Evolutionary conservation across 768 basidiomycete species (phyloP), one percentile per base, ranked within the genome.

Genomic region (Xerocomus potaroensis): DNA sequence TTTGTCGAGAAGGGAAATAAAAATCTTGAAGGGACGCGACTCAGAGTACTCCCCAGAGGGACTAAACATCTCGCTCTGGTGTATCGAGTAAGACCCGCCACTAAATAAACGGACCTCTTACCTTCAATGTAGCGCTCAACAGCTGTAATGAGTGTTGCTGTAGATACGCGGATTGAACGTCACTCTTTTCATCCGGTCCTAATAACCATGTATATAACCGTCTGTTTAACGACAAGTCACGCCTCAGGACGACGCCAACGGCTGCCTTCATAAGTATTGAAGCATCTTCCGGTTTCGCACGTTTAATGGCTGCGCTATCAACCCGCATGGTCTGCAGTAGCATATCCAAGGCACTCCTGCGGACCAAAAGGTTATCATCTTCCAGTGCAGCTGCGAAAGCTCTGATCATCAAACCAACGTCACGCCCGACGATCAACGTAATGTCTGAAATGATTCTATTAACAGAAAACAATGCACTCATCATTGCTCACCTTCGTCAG

Each of bases 151-250:
- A 80, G 63, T 95, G 69, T 24, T 75, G 61, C 45, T 72, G 77
- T 56, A 95, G 72, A 64, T 90, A 89, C 8, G 65, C 72, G 21
- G 86, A 70, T 61, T 96, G 95, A 27, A 69, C 68, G n/a, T 89
- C 81, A 45, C 78, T 76, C 50, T 80, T 78, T 51, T 95, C 92
- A 33, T 83, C 85, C 0, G 88, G 67, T 0, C 96, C 94, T 18
- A 97, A 69, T 1, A 99, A 69, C 96, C 96, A 99, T 0, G 84
- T 82, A 67, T 94, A 97, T 32, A 99, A 69, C 29, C 96, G 79
- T 42, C 95, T 81, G 67, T 93, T 97, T 36, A 99, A 73, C 0
- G 94, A 93, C 12, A 98, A 71, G 64, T 99, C 96, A 24, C 92
- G 78, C 41, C 94, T 81, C 45, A 99, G 77, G 6, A 98, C 93